A percentile compares a stretch with the other conserved stretches of the same genome.
phyloP scores from a whole-genome alignment of 768 basidiomycete species.

The Kwoniella botswanensis region DNA sequence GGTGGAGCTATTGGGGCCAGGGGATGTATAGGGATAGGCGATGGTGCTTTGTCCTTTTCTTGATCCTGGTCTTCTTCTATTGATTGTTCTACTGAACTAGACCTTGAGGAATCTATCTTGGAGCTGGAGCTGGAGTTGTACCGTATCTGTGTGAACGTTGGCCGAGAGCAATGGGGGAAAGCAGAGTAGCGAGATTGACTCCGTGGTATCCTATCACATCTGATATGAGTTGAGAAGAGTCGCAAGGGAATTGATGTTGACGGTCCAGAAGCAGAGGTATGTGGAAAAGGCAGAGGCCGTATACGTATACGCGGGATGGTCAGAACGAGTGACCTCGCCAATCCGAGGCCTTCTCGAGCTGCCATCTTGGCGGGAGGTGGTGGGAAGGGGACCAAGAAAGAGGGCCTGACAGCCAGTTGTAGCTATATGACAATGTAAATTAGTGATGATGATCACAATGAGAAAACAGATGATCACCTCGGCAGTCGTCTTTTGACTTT shows the following conservation, averaged over 20 bases:
- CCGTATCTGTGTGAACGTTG: conserved; percentile 12
- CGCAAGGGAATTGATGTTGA: neutral
- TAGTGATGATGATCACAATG: neutral
- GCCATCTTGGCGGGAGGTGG: conserved; percentile 21
- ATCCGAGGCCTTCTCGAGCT: conserved; percentile 28
- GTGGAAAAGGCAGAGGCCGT: neutral
- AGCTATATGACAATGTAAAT: neutral
- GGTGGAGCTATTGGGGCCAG: conserved; percentile 24
- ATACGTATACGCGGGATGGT: conserved; percentile 16
- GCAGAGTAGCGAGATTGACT: neutral
- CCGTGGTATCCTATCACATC: conserved; percentile 2
- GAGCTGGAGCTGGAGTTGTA: conserved; percentile 17
- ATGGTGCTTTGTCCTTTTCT: conserved; percentile 27
- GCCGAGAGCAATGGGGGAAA: neutral
- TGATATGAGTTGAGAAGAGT: conserved; percentile 9
- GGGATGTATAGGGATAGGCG: conserved; percentile 30
- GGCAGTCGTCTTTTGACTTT: neutral
- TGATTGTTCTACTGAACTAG: neutral
- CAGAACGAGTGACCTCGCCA: conserved; percentile 26
- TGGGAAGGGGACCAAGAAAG: neutral
- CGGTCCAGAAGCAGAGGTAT: neutral
- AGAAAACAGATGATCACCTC: neutral
- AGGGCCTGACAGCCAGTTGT: conserved; percentile 1
- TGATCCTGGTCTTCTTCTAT: conserved; percentile 1
- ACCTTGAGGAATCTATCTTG: neutral